These are phyloP conservation scores for Coniochaeta sp. DNA, from an alignment of 2,329 filamentous ascomycete genomes.

Conservation along the genomic window DNA sequence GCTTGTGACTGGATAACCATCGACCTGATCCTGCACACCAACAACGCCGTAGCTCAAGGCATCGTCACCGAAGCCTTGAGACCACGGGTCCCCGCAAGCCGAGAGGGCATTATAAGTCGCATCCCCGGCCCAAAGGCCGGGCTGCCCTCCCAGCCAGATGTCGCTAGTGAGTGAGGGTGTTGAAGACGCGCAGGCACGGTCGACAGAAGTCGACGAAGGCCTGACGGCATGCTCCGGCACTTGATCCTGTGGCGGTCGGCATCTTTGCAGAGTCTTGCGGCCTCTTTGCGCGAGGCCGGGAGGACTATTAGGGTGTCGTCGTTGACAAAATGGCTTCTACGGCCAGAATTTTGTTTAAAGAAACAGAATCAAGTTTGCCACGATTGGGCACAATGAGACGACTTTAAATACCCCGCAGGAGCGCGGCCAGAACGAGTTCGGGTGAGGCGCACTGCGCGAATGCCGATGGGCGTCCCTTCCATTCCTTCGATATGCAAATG, in stretches of 20 bases:
- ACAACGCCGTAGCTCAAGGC: not conserved
- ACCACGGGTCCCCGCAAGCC: not conserved
- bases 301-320: not conserved
- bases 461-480: not conserved
- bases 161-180: conserved; percentile 5
- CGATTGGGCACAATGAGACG: not conserved
- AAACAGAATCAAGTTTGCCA: not conserved
- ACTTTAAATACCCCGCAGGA: not conserved
- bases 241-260: conserved; percentile 14
- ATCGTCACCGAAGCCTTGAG: not conserved
- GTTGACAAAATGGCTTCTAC: not conserved
- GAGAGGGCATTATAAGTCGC: not conserved
- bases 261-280: conserved; percentile 21
- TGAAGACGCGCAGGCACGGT: conserved; percentile 9
- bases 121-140: not conserved
- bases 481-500: not conserved
- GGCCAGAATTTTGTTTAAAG: not conserved
- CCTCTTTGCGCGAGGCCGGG: conserved; percentile 20
- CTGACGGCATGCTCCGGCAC: conserved; percentile 12
- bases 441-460: not conserved
- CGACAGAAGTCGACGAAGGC: conserved; percentile 11
- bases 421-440: too few relatives aligned
- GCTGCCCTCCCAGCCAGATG: conserved; percentile 3
- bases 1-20: not conserved
- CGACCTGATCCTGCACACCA: not conserved